A percentile compares a stretch with the other conserved stretches of the same genome.
Evolutionary conservation across 371 early-diverging fungal genomes (phyloP).

Genomic region (Actinomortierella ambigua): DNA sequence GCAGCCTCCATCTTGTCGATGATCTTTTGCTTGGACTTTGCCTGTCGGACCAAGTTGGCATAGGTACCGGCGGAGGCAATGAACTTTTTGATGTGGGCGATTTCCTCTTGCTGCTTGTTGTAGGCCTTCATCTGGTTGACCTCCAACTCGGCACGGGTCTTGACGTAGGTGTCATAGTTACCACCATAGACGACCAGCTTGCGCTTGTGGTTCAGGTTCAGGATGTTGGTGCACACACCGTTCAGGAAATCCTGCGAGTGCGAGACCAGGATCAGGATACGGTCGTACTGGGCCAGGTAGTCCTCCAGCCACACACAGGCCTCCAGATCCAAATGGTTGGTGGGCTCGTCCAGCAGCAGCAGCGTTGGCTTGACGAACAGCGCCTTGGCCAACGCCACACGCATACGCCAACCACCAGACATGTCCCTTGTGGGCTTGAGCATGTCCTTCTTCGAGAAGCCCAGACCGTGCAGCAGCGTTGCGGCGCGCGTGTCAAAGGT

Average conservation of each 20-base stretch:
- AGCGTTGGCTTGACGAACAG: constrained; percentile 96
- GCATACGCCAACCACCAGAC: constrained; percentile 99
- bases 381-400: constrained; percentile 96
- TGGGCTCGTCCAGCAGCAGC: constrained; percentile 96
- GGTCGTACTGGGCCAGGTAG: constrained; percentile 92
- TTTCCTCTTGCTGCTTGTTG: constrained; percentile 97
- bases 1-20: constrained; percentile 99
- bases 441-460: constrained; percentile 89
- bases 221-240: constrained; percentile 96
- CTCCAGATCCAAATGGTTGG: constrained; percentile 97
- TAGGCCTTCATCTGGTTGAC: constrained; percentile 98
- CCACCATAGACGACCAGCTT: constrained; percentile 95
- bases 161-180: constrained; percentile 96
- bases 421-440: constrained; percentile 90
- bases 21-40: constrained; percentile 98
- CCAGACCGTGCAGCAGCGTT: constrained; percentile 92
- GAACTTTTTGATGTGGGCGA: constrained; percentile 98
- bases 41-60: constrained; percentile 98
- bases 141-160: constrained; percentile 93
- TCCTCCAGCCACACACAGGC: constrained; percentile 99
- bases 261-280: constrained; percentile 94
- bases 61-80: constrained; percentile 99
- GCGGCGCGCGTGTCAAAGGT: constrained; percentile 96
- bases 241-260: constrained; percentile 99
- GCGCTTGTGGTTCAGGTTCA: constrained; percentile 87